Percentiles rank a stretch among this genome's conserved stretches.
These are phyloP conservation scores for Fusarium heterosporum DNA, from an alignment of 2,329 filamentous ascomycete species.

Conservation along the genomic window DNA sequence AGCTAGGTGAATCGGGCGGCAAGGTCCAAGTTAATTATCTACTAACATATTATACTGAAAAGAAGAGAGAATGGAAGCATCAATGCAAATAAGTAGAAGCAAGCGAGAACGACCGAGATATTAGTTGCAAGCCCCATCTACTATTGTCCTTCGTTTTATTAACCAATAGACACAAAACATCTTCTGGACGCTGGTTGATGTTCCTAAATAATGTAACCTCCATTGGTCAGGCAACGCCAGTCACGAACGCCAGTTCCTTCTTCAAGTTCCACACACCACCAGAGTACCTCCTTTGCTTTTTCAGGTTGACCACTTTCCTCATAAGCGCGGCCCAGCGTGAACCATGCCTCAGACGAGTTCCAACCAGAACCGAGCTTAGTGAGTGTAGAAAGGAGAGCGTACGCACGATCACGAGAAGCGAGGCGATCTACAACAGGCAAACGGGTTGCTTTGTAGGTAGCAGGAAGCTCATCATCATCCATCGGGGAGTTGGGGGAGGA, in stretches of 20 bases:
- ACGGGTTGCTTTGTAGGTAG: constrained; percentile 67
- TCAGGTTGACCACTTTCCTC: constrained; percentile 87
- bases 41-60: constrained; percentile 8
- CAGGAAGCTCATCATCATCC: constrained; percentile 59
- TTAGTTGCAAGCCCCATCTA: neutral
- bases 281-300: constrained; percentile 91
- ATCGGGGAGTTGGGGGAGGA: constrained; percentile 31
- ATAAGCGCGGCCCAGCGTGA: constrained; percentile 84
- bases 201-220: constrained; percentile 68
- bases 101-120: neutral
- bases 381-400: constrained; percentile 81
- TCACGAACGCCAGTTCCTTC: constrained; percentile 82
- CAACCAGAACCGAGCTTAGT: constrained; percentile 89
- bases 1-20: neutral
- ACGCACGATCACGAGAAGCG: constrained; percentile 90
- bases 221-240: constrained; percentile 78
- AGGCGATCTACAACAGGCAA: constrained; percentile 82
- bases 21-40: neutral
- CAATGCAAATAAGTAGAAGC: neutral
- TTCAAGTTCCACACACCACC: constrained; percentile 98
- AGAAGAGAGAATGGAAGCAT: constrained; percentile 1
- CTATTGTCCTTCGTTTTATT: constrained; percentile 11
- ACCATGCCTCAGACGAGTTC: constrained; percentile 96
- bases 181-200: neutral
- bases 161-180: neutral